Base-by-base conservation (phyloP, 148 eudicot species). In the Drosera capensis region DNA sequence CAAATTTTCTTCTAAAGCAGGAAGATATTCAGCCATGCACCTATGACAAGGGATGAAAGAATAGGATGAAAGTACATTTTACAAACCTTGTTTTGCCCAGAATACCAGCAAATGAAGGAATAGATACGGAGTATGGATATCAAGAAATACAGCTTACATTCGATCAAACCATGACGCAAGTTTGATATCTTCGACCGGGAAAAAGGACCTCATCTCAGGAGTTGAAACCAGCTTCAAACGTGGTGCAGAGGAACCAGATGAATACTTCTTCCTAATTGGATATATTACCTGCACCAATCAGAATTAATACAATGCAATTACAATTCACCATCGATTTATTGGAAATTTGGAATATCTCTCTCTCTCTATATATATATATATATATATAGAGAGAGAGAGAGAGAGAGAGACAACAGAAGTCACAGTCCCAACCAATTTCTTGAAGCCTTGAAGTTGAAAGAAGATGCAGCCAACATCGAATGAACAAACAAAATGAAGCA, bases 1-100 rank as follows among this genome's bases (percentile, higher is more conserved):
- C 29, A 88, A 69, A 73, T 67, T 62, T 53, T 73, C 84, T 53
- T 88, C 97, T 55, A 88, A 52, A 56, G 48, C 43, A 29, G 83
- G 92, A 58, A 88, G 92, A 67, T 88, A 88, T 58, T 77, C 97
- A 55, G 97, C 94, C 94, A 80, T 70, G 78, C 97, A 88, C 97
- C 97, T 88, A 38, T 50, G 40, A 31, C 40, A 37, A 24, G n/a
- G 14, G 37, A 34, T 1, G 23, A 12, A 37, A 34, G 45, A 14
- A 2, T 13, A 25, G 55, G 13, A 14, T 17, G 14, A 36, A 8
- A 5, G 11, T 14, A 17, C 12, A 41, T 2, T 5, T 1, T 31
- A 20, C 41, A 17, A 28, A 22, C 13, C 16, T 7, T 14, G 42
- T 2, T 38, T 9, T 24, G 1, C 2, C 8, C 11, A 2, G 18